These are phyloP conservation scores for Fusarium oligoseptatum DNA, from an alignment of 2,329 filamentous ascomycete genomes.

Conservation along the genomic window DNA sequence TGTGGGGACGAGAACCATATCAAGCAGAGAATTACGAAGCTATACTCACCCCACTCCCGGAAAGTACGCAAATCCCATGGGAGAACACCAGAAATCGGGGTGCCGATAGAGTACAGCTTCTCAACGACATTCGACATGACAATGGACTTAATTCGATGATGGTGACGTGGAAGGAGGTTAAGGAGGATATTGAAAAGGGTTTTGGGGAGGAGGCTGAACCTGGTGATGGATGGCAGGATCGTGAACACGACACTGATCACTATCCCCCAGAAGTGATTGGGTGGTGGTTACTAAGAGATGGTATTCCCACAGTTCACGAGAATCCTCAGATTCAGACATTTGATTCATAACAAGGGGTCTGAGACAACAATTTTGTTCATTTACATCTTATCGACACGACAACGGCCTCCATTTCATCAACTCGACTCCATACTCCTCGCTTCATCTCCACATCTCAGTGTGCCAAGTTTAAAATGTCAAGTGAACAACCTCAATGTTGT, in stretches of 20 bases:
- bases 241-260: neutral
- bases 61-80: conserved; percentile 43
- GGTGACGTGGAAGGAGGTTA: conserved; percentile 35
- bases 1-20: conserved; percentile 47
- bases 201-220: conserved; percentile 15
- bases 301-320: conserved; percentile 15
- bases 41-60: conserved; percentile 39
- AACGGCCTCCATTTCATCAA: neutral
- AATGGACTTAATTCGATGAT: conserved; percentile 4
- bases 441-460: neutral
- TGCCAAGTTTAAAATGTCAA: conserved; percentile 16
- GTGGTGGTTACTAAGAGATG: conserved; percentile 14
- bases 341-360: neutral
- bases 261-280: conserved; percentile 6
- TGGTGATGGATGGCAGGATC: neutral
- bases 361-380: neutral
- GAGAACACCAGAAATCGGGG: conserved; percentile 29
- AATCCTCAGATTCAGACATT: conserved; percentile 12
- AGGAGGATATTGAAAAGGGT: conserved; percentile 32
- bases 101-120: neutral
- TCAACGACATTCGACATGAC: conserved; percentile 8
- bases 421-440: conserved; percentile 6
- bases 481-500: conserved; percentile 64
- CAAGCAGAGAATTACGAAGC: conserved; percentile 31
- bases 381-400: neutral